Evolutionary conservation across 1,284 basidiomycete species (phyloP).

Genomic region (Cutaneotrichosporon sp.): DNA sequence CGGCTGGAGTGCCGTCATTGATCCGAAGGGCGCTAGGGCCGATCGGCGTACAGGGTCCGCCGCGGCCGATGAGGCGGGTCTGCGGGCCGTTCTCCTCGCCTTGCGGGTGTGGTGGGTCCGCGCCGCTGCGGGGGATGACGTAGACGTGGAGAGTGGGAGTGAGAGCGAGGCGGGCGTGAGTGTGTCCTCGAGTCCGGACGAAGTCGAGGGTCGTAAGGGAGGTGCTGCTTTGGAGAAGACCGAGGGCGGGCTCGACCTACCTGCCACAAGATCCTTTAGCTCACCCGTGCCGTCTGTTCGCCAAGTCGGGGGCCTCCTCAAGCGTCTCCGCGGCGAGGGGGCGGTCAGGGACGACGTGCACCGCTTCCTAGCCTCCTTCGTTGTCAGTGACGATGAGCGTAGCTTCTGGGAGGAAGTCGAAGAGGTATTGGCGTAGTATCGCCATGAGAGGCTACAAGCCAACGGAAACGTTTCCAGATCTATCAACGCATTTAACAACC

Average conservation of each 20-base stretch:
- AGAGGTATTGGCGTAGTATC: not conserved
- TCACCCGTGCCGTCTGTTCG: not conserved
- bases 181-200: too few relatives aligned
- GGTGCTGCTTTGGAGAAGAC: too few relatives aligned
- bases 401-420: not conserved
- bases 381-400: not conserved
- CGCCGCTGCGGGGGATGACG: constrained; percentile 24
- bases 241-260: too few relatives aligned
- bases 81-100: constrained; percentile 39
- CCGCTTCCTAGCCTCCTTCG: not conserved
- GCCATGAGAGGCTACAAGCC: too few relatives aligned
- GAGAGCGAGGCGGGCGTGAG: constrained; percentile 35
- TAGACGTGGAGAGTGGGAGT: constrained; percentile 17
- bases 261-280: too few relatives aligned
- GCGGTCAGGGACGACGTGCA: not conserved
- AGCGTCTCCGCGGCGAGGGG: not conserved
- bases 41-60: constrained; percentile 40
- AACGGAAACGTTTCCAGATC: too few relatives aligned
- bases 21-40: constrained; percentile 31
- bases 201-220: too few relatives aligned
- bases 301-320: not conserved
- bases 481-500: too few relatives aligned
- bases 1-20: constrained; percentile 47
- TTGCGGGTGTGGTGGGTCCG: constrained; percentile 41
- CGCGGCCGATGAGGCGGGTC: constrained; percentile 41